Conservation (phyloP, 2,329 filamentous ascomycete species). For the Thyridium curvatum region DNA sequence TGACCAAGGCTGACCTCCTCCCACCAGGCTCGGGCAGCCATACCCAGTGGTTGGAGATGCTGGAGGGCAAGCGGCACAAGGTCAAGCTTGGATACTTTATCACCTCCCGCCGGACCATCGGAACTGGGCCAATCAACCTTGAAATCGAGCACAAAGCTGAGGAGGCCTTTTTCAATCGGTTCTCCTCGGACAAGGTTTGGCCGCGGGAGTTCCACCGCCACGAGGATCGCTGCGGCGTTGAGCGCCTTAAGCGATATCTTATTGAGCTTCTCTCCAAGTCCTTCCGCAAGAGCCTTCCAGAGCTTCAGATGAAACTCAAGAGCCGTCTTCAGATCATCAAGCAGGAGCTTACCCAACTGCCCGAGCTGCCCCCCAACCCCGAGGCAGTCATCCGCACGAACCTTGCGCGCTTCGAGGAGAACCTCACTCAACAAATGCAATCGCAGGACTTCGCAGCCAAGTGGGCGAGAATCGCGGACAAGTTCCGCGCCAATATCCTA, state of each 20-base stretch:
- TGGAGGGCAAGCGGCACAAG: constrained; percentile 53
- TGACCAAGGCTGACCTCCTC: constrained; percentile 79
- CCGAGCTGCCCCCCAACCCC: constrained; percentile 63
- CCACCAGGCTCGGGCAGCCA: constrained; percentile 40
- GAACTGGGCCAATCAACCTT: constrained; percentile 24
- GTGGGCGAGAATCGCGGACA: constrained; percentile 39
- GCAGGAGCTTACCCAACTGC: constrained; percentile 48
- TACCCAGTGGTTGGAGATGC: constrained; percentile 55
- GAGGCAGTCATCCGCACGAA: constrained; percentile 58
- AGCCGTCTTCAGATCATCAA: constrained; percentile 44
- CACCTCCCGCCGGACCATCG: constrained; percentile 57
- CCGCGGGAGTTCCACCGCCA: constrained; percentile 40
- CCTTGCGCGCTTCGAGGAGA: constrained; percentile 50
- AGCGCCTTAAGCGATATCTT: constrained; percentile 45
- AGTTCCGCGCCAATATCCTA: constrained; percentile 43
- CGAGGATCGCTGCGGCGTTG: constrained; percentile 42
- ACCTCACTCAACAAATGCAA: constrained; percentile 35
- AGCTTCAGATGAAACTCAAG: constrained; percentile 46
- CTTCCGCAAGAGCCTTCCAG: constrained; percentile 35
- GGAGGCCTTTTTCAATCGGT: constrained; percentile 41
- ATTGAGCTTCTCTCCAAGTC: constrained; percentile 45
- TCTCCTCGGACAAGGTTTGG: constrained; percentile 33
- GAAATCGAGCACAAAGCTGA: constrained; percentile 47
- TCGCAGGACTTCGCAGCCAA: constrained; percentile 37
- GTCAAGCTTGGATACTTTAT: constrained; percentile 75